Evolutionary conservation across 2,329 filamentous ascomycete species (phyloP).

Genomic region (Colletotrichum destructivum): DNA sequence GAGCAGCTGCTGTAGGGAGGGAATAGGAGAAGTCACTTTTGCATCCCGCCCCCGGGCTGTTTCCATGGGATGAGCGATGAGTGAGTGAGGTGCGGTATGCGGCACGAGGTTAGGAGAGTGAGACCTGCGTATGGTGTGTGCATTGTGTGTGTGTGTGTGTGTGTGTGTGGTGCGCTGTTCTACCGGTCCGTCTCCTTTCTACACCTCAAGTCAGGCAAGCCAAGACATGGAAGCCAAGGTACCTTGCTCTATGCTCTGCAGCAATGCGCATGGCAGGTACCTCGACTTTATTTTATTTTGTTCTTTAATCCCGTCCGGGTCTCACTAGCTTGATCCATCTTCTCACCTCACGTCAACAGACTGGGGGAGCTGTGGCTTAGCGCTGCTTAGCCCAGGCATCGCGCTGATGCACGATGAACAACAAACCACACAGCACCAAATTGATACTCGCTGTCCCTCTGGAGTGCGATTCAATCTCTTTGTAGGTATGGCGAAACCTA

Average conservation of each 20-base stretch:
- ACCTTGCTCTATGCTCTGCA: neutral
- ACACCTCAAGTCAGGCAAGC: neutral
- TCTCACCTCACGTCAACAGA: constrained; percentile 36
- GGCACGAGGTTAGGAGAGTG: constrained; percentile 5
- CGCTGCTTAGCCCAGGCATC: constrained; percentile 39
- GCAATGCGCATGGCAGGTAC: constrained; percentile 10
- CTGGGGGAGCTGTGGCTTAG: constrained; percentile 42
- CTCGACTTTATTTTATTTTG: constrained; percentile 6
- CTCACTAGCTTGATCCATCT: constrained; percentile 20
- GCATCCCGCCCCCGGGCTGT: constrained; percentile 21
- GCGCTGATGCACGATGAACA: constrained; percentile 36
- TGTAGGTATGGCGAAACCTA: neutral
- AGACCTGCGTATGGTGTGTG: constrained; percentile 4
- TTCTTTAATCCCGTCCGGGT: too few species aligned
- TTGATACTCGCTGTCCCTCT: neutral
- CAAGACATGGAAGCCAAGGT: constrained; percentile 5
- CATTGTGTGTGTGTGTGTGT: neutral
- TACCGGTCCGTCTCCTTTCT: constrained; percentile 2
- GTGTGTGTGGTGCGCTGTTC: constrained; percentile 8
- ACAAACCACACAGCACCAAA: constrained; percentile 24
- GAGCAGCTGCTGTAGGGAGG: constrained; percentile 13
- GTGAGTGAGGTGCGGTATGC: neutral
- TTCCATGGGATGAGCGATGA: constrained; percentile 10
- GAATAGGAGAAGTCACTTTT: constrained; percentile 40
- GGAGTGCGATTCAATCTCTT: too few species aligned